phyloP scores from a whole-genome alignment of 306 rosid species.

The Dryas alaskensis region DNA sequence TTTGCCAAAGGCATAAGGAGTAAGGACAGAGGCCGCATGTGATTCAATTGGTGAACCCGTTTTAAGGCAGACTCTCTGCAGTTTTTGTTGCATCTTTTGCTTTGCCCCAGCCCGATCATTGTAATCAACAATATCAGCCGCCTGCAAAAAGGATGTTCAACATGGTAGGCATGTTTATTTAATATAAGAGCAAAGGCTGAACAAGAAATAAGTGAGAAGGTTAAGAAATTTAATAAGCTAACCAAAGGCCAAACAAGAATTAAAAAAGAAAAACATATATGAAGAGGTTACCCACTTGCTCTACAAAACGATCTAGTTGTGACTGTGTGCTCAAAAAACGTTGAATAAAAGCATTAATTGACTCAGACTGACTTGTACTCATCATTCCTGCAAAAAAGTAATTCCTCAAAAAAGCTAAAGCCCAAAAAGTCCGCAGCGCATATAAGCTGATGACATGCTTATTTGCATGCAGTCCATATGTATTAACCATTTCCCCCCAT shows the following conservation, averaged over 20 bases:
- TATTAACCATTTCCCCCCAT: constrained; percentile 74
- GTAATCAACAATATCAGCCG: constrained; percentile 57
- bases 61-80: constrained; percentile 69
- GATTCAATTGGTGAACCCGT: constrained; percentile 89
- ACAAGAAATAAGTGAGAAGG: neutral
- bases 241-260: neutral
- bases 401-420: constrained; percentile 70
- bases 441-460: constrained; percentile 71
- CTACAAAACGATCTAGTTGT: constrained; percentile 58
- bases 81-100: constrained; percentile 67
- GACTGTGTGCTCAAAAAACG: constrained; percentile 68
- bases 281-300: constrained; percentile 49
- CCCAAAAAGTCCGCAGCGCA: constrained; percentile 71
- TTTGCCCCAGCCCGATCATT: constrained; percentile 64
- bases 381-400: constrained; percentile 76
- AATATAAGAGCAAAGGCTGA: constrained; percentile 9
- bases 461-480: constrained; percentile 64
- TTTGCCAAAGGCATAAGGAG: constrained; percentile 71
- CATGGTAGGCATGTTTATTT: neutral
- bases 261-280: constrained; percentile 2
- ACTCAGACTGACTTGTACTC: constrained; percentile 54
- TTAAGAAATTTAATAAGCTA: neutral
- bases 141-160: constrained; percentile 38
- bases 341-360: constrained; percentile 62
- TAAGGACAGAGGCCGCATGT: constrained; percentile 72